Base-by-base conservation (phyloP, 1,284 basidiomycete species). In the Phlebopus sp. region DNA sequence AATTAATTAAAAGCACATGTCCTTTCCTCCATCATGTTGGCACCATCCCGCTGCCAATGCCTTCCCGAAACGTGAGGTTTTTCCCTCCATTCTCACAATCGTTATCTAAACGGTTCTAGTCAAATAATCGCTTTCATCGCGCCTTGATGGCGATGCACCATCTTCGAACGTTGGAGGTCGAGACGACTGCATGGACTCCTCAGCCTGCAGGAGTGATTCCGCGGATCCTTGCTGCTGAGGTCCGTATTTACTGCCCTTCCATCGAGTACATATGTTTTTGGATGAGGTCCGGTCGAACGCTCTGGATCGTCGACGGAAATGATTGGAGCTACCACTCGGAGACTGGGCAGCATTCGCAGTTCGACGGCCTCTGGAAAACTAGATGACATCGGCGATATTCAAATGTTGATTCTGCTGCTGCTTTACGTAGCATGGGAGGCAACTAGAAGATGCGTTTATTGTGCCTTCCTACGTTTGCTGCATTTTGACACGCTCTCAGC, bases 241-340 rank as follows among this genome's bases (percentile, higher is more conserved):
- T 66, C 40, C 55, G 53, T 38, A 55, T 67, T 37, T 68, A 66
- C 46, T 44, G 55, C 19, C 60, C 66, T 25, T 54, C 52, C 29
- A 50, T 64, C n/a, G 62, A 68, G 38, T 53, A 46, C 25, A 38
- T 68, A 51, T 66, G 59, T 45, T 60, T 64, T 55, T 55, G 66
- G 59, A 49, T 44, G 47, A 59, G 66, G n/a, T 18, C 53, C 31
- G 54, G 45, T 37, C 52, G 62, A 37, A 60, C 57, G 19, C 55
- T 67, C 44, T 64, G 66, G 66, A 32, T 39, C 39, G 38, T 66
- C 37, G 65, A 64, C 63, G 63, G 63, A 67, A 60, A 64, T 68
- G 63, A 68, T 48, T 67, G 64, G 62, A 54, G 38, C 27, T 54
- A 50, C 45, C 64, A 55, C 21, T 53, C 57, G 6, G 62, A 66